Evolutionary conservation across 2,329 filamentous ascomycete genomes (phyloP).

Genomic region (Escovopsis sp.): DNA sequence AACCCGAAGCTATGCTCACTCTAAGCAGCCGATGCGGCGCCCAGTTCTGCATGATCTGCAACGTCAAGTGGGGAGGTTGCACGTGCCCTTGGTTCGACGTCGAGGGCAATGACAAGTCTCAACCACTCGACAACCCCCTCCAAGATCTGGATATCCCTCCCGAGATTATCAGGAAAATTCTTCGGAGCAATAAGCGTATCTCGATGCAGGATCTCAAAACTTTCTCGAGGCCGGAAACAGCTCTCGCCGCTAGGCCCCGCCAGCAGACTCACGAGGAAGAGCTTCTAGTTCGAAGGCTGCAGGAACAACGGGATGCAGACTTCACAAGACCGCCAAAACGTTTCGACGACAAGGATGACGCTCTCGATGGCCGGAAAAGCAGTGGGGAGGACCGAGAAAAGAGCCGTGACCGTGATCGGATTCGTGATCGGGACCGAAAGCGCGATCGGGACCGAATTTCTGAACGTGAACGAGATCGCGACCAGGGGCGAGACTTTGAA

Average conservation of each 20-base stretch:
- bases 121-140: conserved; percentile 12
- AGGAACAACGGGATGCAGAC: conserved; percentile 32
- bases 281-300: conserved; percentile 28
- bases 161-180: conserved; percentile 4
- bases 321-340: conserved; percentile 22
- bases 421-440: background rate
- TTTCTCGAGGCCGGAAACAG: conserved; percentile 3
- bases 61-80: conserved; percentile 67
- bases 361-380: background rate
- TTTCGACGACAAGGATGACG: conserved; percentile 10
- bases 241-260: conserved; percentile 12
- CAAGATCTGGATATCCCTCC: conserved; percentile 34
- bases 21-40: conserved; percentile 53
- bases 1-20: conserved; percentile 6
- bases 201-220: conserved; percentile 5
- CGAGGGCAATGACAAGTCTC: conserved; percentile 17
- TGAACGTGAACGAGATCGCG: background rate
- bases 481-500: too few relatives aligned
- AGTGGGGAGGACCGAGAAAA: background rate
- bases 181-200: conserved; percentile 2
- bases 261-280: conserved; percentile 31
- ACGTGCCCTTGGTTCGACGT: conserved; percentile 71
- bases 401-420: background rate
- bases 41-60: conserved; percentile 81
- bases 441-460: background rate